Percentiles rank a stretch among this genome's conserved stretches.
Evolutionary conservation across 805 yeast species (phyloP).

Genomic region (Hanseniaspora nectarophila): DNA sequence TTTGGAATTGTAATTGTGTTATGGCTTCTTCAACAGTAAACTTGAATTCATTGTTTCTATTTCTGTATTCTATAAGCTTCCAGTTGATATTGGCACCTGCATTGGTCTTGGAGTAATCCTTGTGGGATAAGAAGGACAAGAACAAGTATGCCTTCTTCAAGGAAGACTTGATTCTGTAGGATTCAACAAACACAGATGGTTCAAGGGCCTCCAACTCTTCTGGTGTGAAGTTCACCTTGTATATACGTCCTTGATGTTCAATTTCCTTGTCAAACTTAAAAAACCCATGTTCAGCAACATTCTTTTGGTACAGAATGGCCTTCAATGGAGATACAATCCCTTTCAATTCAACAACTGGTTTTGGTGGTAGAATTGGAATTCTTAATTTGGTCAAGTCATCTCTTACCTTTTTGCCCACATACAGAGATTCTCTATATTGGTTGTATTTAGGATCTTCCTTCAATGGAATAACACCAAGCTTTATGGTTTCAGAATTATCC

Average conservation of each 20-base stretch:
- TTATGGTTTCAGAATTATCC: background rate
- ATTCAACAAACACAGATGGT: slow-evolving; percentile 73
- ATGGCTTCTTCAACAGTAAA: slow-evolving; percentile 66
- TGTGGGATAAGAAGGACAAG: slow-evolving; percentile 46
- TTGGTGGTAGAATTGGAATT: slow-evolving; percentile 16
- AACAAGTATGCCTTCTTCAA: slow-evolving; percentile 77
- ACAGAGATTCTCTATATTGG: background rate
- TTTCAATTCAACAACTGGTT: slow-evolving; percentile 40
- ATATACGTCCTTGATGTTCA: slow-evolving; percentile 21
- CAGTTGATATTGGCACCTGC: slow-evolving; percentile 5
- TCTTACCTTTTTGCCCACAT: slow-evolving; percentile 12
- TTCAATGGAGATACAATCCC: slow-evolving; percentile 56
- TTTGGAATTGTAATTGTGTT: slow-evolving; percentile 81
- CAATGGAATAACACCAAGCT: background rate
- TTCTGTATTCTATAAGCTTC: slow-evolving; percentile 11
- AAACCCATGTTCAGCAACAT: slow-evolving; percentile 52
- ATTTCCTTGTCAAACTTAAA: slow-evolving; percentile 41
- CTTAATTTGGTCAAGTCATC: slow-evolving; percentile 9
- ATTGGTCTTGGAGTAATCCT: slow-evolving; percentile 6
- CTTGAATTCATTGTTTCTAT: slow-evolving; percentile 32
- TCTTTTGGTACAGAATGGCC: slow-evolving; percentile 47
- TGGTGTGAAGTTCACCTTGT: slow-evolving; percentile 44
- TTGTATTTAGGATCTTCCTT: slow-evolving; percentile 11
- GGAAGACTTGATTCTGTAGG: slow-evolving; percentile 75
- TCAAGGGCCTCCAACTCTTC: slow-evolving; percentile 69